phyloP scores from a whole-genome alignment of 1,284 basidiomycete genomes.

The Coniophora puteana region DNA sequence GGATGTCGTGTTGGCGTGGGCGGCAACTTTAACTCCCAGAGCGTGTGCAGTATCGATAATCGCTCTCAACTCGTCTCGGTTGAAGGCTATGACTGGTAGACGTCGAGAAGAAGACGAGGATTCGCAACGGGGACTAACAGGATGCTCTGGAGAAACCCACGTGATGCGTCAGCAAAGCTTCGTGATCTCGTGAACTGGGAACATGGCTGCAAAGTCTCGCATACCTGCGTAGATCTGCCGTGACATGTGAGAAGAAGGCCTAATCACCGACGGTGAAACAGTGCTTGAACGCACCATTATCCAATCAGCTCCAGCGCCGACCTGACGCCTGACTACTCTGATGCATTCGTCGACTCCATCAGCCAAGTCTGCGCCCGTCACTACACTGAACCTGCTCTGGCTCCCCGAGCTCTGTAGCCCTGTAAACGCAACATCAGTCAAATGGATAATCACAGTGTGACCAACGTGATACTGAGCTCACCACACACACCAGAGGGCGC shows the following conservation, averaged over 20 bases:
- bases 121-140: slow-evolving; percentile 15
- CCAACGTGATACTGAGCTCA: slow-evolving; percentile 4
- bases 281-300: slow-evolving; percentile 56
- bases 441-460: too few species aligned
- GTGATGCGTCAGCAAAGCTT: too few species aligned
- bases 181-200: too few species aligned
- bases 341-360: slow-evolving; percentile 57
- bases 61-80: slow-evolving; percentile 40
- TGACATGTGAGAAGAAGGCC: slow-evolving; percentile 18
- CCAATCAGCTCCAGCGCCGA: slow-evolving; percentile 69
- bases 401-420: slow-evolving; percentile 52
- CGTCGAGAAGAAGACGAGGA: slow-evolving; percentile 16
- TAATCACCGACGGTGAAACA: slow-evolving; percentile 8
- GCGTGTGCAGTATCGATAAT: slow-evolving; percentile 51
- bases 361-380: slow-evolving; percentile 54
- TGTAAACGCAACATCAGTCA: slow-evolving; percentile 18
- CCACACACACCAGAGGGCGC: slow-evolving; percentile 63
- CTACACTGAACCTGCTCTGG: slow-evolving; percentile 49
- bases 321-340: slow-evolving; percentile 54
- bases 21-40: slow-evolving; percentile 56
- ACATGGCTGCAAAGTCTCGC: slow-evolving; percentile 12
- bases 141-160: slow-evolving; percentile 9
- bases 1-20: slow-evolving; percentile 44
- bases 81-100: slow-evolving; percentile 51
- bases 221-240: slow-evolving; percentile 55